Conservation (phyloP, 176 grass and related monocot genomes). For the Chloris gayana region DNA sequence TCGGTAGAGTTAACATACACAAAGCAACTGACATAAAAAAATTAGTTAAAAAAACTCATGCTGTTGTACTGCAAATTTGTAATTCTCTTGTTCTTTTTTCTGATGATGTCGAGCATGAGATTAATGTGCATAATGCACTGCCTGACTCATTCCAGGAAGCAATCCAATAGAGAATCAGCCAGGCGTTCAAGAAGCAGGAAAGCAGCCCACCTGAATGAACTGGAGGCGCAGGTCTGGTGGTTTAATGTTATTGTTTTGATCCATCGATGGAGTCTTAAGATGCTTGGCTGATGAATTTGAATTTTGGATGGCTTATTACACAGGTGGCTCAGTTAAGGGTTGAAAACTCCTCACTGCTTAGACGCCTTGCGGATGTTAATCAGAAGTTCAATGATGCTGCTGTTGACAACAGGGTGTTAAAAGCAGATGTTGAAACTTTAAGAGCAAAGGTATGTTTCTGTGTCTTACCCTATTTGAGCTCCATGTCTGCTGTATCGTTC, state of each 20-base stretch:
- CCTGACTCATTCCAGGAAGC: conserved; percentile 59
- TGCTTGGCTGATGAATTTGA: not conserved
- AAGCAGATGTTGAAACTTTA: conserved; percentile 83
- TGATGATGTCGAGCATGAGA: conserved; percentile 4
- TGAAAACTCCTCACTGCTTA: conserved; percentile 77
- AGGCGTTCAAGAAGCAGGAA: conserved; percentile 96
- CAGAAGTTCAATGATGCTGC: conserved; percentile 81
- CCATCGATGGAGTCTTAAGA: not conserved
- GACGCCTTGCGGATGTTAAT: conserved; percentile 73
- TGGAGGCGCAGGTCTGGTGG: conserved; percentile 70
- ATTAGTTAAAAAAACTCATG: not conserved
- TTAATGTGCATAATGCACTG: not conserved
- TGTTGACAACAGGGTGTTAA: conserved; percentile 81
- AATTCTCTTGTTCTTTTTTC: not conserved
- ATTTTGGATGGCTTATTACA: conserved; percentile 18
- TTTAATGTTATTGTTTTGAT: not conserved
- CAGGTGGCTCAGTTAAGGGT: conserved; percentile 84
- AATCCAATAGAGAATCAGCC: conserved; percentile 92
- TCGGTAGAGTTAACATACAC: not conserved
- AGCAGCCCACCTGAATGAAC: conserved; percentile 77
- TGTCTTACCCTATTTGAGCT: not conserved
- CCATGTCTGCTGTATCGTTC: not conserved
- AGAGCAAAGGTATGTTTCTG: conserved; percentile 58
- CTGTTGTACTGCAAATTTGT: not conserved
- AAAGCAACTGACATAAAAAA: not conserved